Percentiles rank a stretch among this genome's conserved stretches.
These are phyloP conservation scores for Naganishia albida DNA, from an alignment of 1,284 basidiomycete species.

Conservation along the genomic window DNA sequence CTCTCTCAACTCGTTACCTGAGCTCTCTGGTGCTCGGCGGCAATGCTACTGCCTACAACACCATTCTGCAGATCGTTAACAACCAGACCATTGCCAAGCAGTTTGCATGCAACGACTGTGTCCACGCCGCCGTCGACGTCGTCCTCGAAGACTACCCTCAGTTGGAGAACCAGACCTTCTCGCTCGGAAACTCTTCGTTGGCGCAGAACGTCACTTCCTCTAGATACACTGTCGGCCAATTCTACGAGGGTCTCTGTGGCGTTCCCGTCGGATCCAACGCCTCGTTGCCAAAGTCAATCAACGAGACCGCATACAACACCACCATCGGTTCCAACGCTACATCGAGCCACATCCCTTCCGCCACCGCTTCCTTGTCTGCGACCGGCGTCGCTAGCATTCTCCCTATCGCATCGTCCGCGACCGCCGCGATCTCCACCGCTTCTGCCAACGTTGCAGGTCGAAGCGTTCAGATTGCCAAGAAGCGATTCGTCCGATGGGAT, in stretches of 20 bases:
- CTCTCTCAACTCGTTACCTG: constrained; percentile 45
- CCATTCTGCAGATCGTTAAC: constrained; percentile 20
- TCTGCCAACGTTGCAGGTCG: constrained; percentile 25
- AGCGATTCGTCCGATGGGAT: constrained; percentile 32
- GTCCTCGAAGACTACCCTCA: constrained; percentile 44
- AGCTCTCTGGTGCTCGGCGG: constrained; percentile 39
- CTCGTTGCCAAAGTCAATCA: constrained; percentile 45
- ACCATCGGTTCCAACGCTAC: constrained; percentile 15
- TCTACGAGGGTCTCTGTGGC: constrained; percentile 29
- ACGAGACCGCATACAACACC: constrained; percentile 42
- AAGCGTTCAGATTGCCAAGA: constrained; percentile 23
- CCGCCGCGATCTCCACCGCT: constrained; percentile 16
- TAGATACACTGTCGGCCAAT: constrained; percentile 24
- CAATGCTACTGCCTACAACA: constrained; percentile 41
- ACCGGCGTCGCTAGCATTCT: constrained; percentile 10
- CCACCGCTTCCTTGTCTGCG: constrained; percentile 2
- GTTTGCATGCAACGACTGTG: constrained; percentile 50
- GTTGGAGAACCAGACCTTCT: constrained; percentile 38
- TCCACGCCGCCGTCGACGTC: constrained; percentile 47
- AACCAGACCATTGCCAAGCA: constrained; percentile 26
- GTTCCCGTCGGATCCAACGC: constrained; percentile 34
- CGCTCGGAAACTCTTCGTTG: constrained; percentile 34
- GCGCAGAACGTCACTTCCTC: constrained; percentile 34
- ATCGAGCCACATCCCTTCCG: neutral
- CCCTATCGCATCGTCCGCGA: constrained; percentile 13